These are phyloP conservation scores for Pistacia atlantica DNA, from an alignment of 345 rosid species.

Conservation along the genomic window DNA sequence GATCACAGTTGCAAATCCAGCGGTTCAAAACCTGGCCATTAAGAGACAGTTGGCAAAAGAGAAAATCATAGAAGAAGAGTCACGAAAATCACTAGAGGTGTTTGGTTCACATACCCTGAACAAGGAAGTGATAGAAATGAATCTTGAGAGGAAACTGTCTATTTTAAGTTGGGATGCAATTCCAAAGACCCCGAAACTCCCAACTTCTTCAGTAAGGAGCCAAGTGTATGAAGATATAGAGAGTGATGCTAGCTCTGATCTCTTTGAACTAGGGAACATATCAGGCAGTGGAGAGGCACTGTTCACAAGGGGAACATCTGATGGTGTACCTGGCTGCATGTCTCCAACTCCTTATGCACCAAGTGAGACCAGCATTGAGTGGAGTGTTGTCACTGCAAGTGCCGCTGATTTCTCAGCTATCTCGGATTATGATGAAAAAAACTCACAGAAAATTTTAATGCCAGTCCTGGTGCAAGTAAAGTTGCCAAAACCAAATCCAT, in stretches of 20 bases:
- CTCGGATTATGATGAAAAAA: constrained; percentile 39
- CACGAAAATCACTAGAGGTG: constrained; percentile 48
- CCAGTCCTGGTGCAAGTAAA: constrained; percentile 6
- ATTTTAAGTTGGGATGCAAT: constrained; percentile 79
- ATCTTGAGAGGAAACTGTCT: constrained; percentile 59
- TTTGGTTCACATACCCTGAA: constrained; percentile 35
- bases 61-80: constrained; percentile 28
- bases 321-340: constrained; percentile 40
- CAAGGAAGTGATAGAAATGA: constrained; percentile 40
- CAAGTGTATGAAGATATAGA: constrained; percentile 42
- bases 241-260: constrained; percentile 72
- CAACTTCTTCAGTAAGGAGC: constrained; percentile 17
- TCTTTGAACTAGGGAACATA: constrained; percentile 66
- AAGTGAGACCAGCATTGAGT: constrained; percentile 59
- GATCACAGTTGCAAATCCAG: constrained; percentile 35
- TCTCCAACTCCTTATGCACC: constrained; percentile 44
- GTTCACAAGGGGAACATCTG: constrained; percentile 38
- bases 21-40: constrained; percentile 11
- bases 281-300: constrained; percentile 37
- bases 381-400: constrained; percentile 69
- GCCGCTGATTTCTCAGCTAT: constrained; percentile 50
- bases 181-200: constrained; percentile 40
- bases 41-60: constrained; percentile 7
- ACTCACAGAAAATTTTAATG: background rate
- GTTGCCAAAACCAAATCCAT: constrained; percentile 14